A percentile compares a stretch with the other conserved stretches of the same genome.
Evolutionary conservation across 371 early-diverging fungal genomes (phyloP).

Genomic region (Mucor velutinosus): DNA sequence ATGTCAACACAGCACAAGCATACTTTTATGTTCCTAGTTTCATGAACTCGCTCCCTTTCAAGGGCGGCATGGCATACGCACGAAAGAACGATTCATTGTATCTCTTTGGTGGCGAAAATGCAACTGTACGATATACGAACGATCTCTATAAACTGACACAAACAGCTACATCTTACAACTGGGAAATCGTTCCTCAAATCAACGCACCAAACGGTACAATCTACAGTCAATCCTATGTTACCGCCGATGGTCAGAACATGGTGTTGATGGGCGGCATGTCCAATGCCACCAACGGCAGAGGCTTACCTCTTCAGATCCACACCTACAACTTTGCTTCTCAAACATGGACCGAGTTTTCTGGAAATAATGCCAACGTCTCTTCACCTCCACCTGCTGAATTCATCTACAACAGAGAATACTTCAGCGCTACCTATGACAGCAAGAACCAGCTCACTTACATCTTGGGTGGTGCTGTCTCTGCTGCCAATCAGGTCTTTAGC

Average conservation of each 20-base stretch:
- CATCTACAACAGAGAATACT: constrained; percentile 21
- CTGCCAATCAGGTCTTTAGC: constrained; percentile 12
- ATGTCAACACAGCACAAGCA: constrained; percentile 13
- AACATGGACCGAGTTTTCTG: constrained; percentile 20
- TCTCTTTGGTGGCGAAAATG: constrained; percentile 36
- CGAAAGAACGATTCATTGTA: constrained; percentile 29
- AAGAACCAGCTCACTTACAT: constrained; percentile 30
- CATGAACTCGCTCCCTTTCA: constrained; percentile 29
- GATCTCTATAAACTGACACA: constrained; percentile 30
- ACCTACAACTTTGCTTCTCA: constrained; percentile 18
- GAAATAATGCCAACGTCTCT: constrained; percentile 9
- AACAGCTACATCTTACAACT: constrained; percentile 20
- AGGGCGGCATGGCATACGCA: constrained; percentile 30
- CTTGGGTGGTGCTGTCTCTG: constrained; percentile 33
- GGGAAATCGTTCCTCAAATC: constrained; percentile 25
- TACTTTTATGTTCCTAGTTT: constrained; percentile 32
- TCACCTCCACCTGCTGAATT: constrained; percentile 8
- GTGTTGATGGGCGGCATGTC: constrained; percentile 28
- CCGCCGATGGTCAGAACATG: constrained; percentile 23
- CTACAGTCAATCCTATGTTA: constrained; percentile 25
- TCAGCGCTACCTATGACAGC: constrained; percentile 22
- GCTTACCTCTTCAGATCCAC: constrained; percentile 18
- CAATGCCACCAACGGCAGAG: constrained; percentile 2
- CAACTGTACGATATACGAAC: constrained; percentile 22
- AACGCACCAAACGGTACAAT: constrained; percentile 17